Conservation (phyloP, 1,284 basidiomycete species). For the Anthracocystis walkeri region DNA sequence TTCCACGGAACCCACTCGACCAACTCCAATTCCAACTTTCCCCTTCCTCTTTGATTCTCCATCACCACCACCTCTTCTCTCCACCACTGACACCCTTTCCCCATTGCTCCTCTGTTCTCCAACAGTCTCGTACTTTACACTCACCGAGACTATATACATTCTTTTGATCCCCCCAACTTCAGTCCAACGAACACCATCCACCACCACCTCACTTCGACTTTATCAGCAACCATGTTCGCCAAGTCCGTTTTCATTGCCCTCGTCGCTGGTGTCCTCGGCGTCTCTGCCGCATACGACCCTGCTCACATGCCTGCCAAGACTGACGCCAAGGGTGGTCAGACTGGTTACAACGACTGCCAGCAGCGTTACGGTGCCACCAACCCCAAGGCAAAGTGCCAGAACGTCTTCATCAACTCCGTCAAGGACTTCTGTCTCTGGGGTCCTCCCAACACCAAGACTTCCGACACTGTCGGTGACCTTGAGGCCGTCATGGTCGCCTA, state of each 20-base stretch:
- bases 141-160: constrained; percentile 23
- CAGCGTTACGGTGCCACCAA: constrained; percentile 56
- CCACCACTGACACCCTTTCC: constrained; percentile 8
- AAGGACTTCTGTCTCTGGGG: constrained; percentile 68
- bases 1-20: not conserved
- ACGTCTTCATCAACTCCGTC: constrained; percentile 66
- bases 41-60: constrained; percentile 14
- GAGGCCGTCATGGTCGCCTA: constrained; percentile 78
- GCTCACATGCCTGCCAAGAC: constrained; percentile 62
- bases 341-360: constrained; percentile 65
- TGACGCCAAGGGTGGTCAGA: constrained; percentile 58
- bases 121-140: constrained; percentile 12
- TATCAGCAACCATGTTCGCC: constrained; percentile 42
- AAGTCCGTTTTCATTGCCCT: constrained; percentile 48
- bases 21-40: not conserved
- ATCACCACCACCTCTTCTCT: constrained; percentile 4
- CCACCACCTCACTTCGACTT: not conserved
- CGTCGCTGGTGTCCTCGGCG: constrained; percentile 46
- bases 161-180: constrained; percentile 17
- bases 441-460: constrained; percentile 40
- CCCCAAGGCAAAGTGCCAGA: constrained; percentile 65
- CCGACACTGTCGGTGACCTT: constrained; percentile 53
- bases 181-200: constrained; percentile 4
- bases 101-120: not conserved
- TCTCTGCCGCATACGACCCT: constrained; percentile 54